These are phyloP conservation scores for Phyllosticta citrichinensis DNA, from an alignment of 2,329 filamentous ascomycete species.

Conservation along the genomic window DNA sequence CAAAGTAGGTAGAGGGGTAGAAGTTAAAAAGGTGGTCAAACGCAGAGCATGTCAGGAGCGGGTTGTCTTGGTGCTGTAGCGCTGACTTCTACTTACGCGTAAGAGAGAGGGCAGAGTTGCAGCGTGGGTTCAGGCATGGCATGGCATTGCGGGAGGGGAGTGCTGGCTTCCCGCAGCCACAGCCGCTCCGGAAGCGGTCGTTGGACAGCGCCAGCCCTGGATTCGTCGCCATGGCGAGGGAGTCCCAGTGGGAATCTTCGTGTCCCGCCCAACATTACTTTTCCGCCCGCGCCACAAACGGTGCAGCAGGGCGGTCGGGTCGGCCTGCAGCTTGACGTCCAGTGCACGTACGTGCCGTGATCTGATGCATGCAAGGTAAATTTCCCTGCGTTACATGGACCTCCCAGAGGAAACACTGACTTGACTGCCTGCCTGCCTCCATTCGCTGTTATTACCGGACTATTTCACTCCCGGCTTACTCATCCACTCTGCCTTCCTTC, in stretches of 20 bases:
- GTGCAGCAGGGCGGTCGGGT: too few relatives aligned
- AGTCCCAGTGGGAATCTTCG: neutral
- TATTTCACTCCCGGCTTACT: neutral
- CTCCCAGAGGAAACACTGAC: too few relatives aligned
- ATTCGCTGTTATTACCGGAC: too few relatives aligned
- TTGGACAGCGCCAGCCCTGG: neutral
- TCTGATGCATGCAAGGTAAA: too few relatives aligned
- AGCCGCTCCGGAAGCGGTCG: neutral
- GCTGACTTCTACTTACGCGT: neutral
- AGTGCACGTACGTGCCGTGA: too few relatives aligned
- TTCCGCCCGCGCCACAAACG: too few relatives aligned
- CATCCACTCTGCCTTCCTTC: neutral
- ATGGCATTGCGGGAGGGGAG: neutral
- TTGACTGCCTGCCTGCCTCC: too few relatives aligned
- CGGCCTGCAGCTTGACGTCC: too few relatives aligned
- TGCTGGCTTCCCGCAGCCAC: neutral
- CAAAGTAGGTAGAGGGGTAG: neutral
- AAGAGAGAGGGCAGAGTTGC: neutral
- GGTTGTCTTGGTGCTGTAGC: neutral
- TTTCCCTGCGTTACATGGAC: too few relatives aligned
- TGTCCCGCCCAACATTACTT: neutral
- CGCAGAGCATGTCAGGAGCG: neutral
- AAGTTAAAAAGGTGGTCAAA: neutral
- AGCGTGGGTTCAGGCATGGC: neutral
- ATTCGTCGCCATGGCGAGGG: neutral